Conservation (phyloP, 139 green algal species). For the Mychonastes homosphaera region DNA sequence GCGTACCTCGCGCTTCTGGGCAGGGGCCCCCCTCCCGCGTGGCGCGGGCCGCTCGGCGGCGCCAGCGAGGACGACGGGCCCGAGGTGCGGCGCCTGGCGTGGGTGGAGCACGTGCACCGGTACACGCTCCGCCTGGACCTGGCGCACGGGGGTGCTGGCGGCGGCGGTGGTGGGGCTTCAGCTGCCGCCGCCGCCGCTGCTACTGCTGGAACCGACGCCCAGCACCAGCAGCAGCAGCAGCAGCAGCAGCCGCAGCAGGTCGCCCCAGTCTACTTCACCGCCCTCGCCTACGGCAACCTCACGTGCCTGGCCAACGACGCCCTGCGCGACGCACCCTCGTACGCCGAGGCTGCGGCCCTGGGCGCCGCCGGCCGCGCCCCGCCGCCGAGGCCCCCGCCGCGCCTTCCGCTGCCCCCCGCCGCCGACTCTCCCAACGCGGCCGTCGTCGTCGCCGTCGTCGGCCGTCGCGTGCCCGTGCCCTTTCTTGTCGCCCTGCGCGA, state of each 20-base stretch:
- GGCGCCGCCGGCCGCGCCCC: background rate
- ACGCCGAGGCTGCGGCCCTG: background rate
- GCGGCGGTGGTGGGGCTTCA: background rate
- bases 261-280: slow-evolving; percentile 3
- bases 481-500: slow-evolving; percentile 7
- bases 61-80: too few relatives aligned
- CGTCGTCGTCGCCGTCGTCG: slow-evolving; percentile 4
- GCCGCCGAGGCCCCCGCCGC: background rate
- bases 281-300: slow-evolving; percentile 10
- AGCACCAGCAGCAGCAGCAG: background rate
- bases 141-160: background rate
- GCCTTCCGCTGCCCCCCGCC: background rate
- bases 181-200: background rate
- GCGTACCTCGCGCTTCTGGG: background rate
- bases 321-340: background rate
- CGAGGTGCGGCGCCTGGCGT: background rate
- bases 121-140: background rate
- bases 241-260: background rate
- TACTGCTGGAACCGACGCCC: background rate
- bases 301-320: slow-evolving; percentile 17
- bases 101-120: background rate
- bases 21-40: too few relatives aligned
- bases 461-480: slow-evolving; percentile 9
- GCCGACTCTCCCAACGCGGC: slow-evolving; percentile 1
- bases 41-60: too few relatives aligned